Evolutionary conservation across 108 stramenopile species (phyloP), one percentile per base, ranked within the genome.

Genomic region (Cyclotella atomus): DNA sequence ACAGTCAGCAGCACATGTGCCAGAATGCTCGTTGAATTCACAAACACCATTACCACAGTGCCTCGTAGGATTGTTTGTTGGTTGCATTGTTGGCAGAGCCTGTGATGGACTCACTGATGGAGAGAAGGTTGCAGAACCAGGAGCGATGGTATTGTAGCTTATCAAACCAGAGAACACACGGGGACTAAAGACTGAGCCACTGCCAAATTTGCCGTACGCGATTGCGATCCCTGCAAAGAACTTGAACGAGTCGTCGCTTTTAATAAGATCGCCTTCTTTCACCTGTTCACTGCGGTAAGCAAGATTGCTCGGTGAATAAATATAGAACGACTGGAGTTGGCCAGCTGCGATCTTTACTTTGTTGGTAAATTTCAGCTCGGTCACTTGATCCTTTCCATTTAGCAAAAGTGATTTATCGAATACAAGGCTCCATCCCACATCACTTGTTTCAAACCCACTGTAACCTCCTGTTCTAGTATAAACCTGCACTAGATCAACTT

Each of bases 161-260:
- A 68, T 25, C 6, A 55, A 10, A 21, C 67, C 67, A 54, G 52
- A 54, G 35, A 68, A 54, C 6, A 53, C 50, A 19, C 67, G 25
- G 9, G 67, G 67, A 20, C 32, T 38, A 20, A 35, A 34, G 8
- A 54, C 33, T 38, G 33, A 8, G 32, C 47, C 46, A 29, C 21
- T 27, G 24, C 52, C 67, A 30, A 49, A 68, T 35, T 68, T 68
- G 5, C 52, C 52, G 54, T 33, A 34, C 7, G 67, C 53, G 6
- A 68, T 53, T 34, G 67, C 49, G 36, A 53, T 53, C 21, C 67
- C 67, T 21, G 50, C 50, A 54, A 54, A 52, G 34, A 54, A 68
- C 3, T 20, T 17, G 19, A 68, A 68, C 4, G 67, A 68, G 23
- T 54, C 10, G 23, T 68, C 67, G 36, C 50, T 55, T 27, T 68